Percentiles rank a stretch among this genome's conserved stretches.
Evolutionary conservation across 495 filamentous ascomycete genomes (phyloP).

Genomic region (Penicillium turbatum): DNA sequence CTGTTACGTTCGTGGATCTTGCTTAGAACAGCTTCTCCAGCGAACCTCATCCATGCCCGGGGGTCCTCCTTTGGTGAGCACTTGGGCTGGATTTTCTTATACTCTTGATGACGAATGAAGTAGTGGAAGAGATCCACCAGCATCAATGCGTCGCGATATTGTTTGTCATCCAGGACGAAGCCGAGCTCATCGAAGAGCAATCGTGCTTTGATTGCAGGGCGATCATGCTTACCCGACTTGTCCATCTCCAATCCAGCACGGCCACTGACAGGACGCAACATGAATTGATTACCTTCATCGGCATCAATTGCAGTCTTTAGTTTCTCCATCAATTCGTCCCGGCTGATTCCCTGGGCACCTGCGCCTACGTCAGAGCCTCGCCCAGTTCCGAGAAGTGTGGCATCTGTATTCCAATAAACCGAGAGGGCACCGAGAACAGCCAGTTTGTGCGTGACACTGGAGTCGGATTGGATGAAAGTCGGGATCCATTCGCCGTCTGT

Average conservation of each 20-base stretch:
- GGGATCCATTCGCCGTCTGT: conserved; percentile 91
- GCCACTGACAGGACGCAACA: conserved; percentile 90
- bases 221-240: conserved; percentile 76
- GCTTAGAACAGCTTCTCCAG: conserved; percentile 76
- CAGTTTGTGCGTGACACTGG: conserved; percentile 81
- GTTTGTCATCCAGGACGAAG: conserved; percentile 89
- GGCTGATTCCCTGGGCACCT: conserved; percentile 60
- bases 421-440: conserved; percentile 82
- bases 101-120: conserved; percentile 95
- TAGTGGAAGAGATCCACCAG: conserved; percentile 98
- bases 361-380: conserved; percentile 55
- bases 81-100: conserved; percentile 89
- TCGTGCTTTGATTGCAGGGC: conserved; percentile 84
- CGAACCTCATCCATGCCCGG: conserved; percentile 85
- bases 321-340: conserved; percentile 69
- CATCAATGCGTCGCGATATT: conserved; percentile 96
- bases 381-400: conserved; percentile 72
- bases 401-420: conserved; percentile 97
- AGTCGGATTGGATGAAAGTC: conserved; percentile 85
- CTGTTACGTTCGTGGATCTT: conserved; percentile 92
- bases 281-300: conserved; percentile 79
- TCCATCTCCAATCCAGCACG: conserved; percentile 88
- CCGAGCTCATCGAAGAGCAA: conserved; percentile 94
- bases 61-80: conserved; percentile 83
- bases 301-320: conserved; percentile 73